Conservation (phyloP, 1,284 basidiomycete species). For the Malassezia equina region DNA sequence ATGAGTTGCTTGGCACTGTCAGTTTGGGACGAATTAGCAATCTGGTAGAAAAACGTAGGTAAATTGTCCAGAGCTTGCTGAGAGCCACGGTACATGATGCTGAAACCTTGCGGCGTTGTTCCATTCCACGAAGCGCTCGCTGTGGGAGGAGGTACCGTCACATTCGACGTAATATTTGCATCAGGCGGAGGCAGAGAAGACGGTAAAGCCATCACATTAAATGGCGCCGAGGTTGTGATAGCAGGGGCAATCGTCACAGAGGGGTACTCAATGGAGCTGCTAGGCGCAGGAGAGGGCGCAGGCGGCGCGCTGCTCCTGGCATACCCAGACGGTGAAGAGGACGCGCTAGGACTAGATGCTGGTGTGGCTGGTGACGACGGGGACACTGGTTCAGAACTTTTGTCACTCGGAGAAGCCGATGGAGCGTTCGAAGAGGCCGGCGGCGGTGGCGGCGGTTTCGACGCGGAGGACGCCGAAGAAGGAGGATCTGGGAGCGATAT, state of each 20-base stretch:
- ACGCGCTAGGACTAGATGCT: not conserved
- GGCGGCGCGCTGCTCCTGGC: no score
- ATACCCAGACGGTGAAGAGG: not conserved
- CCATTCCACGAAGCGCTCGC: slow-evolving; percentile 5
- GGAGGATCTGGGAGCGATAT: not conserved
- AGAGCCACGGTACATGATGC: slow-evolving; percentile 14
- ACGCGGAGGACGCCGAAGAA: not conserved
- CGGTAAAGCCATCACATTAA: slow-evolving; percentile 7
- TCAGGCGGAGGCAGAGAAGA: not conserved
- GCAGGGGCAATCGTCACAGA: not conserved
- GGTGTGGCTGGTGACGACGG: not conserved
- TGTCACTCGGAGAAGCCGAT: not conserved
- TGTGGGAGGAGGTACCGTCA: not conserved
- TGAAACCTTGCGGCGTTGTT: slow-evolving; percentile 3
- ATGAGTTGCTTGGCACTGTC: slow-evolving; percentile 12
- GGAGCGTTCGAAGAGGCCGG: not conserved
- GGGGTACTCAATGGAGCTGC: slow-evolving; percentile 4
- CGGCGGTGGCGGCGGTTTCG: not conserved
- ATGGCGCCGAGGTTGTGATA: not conserved
- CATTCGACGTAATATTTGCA: slow-evolving; percentile 5
- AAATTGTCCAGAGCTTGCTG: slow-evolving; percentile 10
- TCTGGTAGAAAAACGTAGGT: slow-evolving; percentile 16
- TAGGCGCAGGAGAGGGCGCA: not conserved
- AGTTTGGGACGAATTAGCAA: slow-evolving; percentile 17
- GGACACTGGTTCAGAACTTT: not conserved